These are phyloP conservation scores for Pseudocercospora ulei DNA, from an alignment of 2,329 filamentous ascomycete genomes.

Conservation along the genomic window DNA sequence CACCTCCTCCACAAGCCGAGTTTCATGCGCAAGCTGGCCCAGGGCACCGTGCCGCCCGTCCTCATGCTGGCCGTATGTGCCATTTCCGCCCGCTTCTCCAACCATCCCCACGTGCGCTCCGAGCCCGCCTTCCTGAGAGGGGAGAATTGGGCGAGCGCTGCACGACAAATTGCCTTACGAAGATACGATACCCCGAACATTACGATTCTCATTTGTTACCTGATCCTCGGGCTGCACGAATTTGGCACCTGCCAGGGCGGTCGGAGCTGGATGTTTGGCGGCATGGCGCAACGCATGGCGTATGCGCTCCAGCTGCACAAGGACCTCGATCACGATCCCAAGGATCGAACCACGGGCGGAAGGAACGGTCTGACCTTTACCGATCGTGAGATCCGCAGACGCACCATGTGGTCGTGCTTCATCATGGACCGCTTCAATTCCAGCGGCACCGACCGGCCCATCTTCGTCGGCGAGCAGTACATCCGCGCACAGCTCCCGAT, in stretches of 20 bases:
- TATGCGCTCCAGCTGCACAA: constrained; percentile 89
- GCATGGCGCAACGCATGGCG: constrained; percentile 92
- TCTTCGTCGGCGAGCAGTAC: constrained; percentile 81
- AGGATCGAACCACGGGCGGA: constrained; percentile 22
- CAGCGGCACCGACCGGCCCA: constrained; percentile 82
- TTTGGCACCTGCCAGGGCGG: constrained; percentile 96
- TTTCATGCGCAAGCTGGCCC: constrained; percentile 79
- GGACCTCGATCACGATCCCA: constrained; percentile 64
- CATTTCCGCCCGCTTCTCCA: constrained; percentile 88
- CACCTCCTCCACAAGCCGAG: constrained; percentile 92
- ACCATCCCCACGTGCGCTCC: constrained; percentile 67
- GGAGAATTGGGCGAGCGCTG: constrained; percentile 79
- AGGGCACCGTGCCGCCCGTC: constrained; percentile 75
- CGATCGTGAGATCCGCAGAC: constrained; percentile 80
- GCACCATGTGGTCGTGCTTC: constrained; percentile 98
- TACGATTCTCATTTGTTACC: constrained; percentile 81
- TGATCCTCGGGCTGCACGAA: constrained; percentile 83
- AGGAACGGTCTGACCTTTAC: constrained; percentile 57
- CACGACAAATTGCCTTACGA: constrained; percentile 75
- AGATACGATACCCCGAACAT: constrained; percentile 94
- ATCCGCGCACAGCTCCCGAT: constrained; percentile 84
- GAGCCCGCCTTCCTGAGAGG: constrained; percentile 76
- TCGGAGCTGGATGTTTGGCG: constrained; percentile 88
- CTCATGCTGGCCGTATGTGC: constrained; percentile 89
- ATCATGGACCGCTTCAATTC: constrained; percentile 97